Base-by-base conservation (phyloP, 768 basidiomycete species). In the Pisolithus marmoratus region DNA sequence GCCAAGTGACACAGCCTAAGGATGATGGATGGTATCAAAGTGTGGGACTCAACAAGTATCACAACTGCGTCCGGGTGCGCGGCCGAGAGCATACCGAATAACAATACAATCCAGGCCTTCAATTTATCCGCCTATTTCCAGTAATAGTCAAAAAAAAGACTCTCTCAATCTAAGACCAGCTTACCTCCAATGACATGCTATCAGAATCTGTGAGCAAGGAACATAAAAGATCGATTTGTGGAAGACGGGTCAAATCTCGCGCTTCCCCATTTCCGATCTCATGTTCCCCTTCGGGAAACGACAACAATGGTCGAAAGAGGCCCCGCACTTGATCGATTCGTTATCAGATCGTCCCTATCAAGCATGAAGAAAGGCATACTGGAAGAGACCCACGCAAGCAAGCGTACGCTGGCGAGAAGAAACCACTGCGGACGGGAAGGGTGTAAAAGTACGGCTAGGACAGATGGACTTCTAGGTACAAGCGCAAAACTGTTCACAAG, bases 11-110 rank as follows among this genome's bases (percentile, higher is more conserved):
- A 72, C 8, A 86, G 69, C 53, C 76, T 82, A 29, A 75, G 57
- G 19, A 89, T 73, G 24, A 90, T 64, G 1, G 87, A 81, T 2
- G 87, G 87, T 38, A 90, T 74, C 14, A 91, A 59, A 11, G 72
- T 72, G 38, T 72, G 73, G 1, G 85, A 84, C 15, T 75, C 72
- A 5, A 72, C 59, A 6, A 81, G 61, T 1, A 72, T 60, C 0
- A 53, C 59, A n/a, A 68, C 52, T 31, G 71, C 71, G 45, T 75
- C 75, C 0, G 68, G 51, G 48, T 79, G 72, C 2, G 65, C 60
- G 40, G 68, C 60, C 14, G 71, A 67, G 4, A 81, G 64, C 29
- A 69, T 69, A 14, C 69, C 61, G 48, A 81, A 63, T 53, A 76
- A 68, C 37, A 63, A 67, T 40, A 81, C 56, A 40, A 78, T 70